A percentile compares a stretch with the other conserved stretches of the same genome.
These are phyloP conservation scores for Astragalus membranaceus DNA, from an alignment of 306 rosid species.

Conservation along the genomic window DNA sequence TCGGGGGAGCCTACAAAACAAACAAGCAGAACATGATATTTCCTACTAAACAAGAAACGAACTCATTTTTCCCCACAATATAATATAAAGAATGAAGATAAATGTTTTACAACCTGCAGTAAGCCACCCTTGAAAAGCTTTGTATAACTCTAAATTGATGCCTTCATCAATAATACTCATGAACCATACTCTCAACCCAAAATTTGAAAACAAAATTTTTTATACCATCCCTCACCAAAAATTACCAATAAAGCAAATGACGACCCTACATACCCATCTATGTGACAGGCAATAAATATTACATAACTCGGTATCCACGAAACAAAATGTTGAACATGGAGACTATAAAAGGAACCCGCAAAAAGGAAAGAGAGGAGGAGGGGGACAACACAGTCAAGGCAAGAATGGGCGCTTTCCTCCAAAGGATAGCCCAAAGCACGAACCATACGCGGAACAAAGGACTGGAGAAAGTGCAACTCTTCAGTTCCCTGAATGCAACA, in stretches of 20 bases:
- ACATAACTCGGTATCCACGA: constrained; percentile 24
- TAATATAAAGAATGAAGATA: constrained; percentile 32
- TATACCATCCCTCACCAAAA: constrained; percentile 30
- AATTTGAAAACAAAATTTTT: constrained; percentile 8
- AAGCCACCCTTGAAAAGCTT: constrained; percentile 34
- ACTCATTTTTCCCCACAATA: constrained; percentile 28
- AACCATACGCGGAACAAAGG: constrained; percentile 25
- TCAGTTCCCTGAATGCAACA: constrained; percentile 25
- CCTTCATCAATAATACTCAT: constrained; percentile 22
- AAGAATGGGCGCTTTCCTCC: constrained; percentile 16
- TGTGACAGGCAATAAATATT: constrained; percentile 32
- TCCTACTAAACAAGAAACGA: neutral
- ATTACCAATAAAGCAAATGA: constrained; percentile 38
- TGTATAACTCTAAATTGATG: constrained; percentile 34
- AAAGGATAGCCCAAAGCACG: constrained; percentile 13
- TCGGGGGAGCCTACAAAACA: neutral
- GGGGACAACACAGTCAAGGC: constrained; percentile 8
- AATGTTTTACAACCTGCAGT: constrained; percentile 39
- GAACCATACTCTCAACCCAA: constrained; percentile 27
- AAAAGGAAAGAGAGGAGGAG: neutral
- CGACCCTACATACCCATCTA: constrained; percentile 40
- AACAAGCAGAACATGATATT: neutral
- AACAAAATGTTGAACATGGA: too few species aligned
- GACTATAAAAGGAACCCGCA: too few species aligned
- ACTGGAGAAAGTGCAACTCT: constrained; percentile 26